Base-by-base conservation (phyloP, 2,329 filamentous ascomycete genomes). In the Capronia epimyces region DNA sequence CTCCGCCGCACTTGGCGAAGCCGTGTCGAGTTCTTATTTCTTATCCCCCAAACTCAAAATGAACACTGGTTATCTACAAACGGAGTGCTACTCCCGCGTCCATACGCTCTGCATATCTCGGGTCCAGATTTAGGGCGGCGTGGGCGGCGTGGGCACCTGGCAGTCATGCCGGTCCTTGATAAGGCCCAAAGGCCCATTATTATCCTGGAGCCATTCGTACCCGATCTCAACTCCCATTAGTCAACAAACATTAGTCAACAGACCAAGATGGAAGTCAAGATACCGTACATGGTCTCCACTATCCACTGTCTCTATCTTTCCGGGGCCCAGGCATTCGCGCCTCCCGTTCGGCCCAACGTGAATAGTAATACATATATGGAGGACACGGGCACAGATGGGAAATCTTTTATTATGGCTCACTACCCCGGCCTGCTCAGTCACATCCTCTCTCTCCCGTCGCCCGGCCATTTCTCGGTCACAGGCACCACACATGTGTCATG, bases 401-500 rank as follows among this genome's bases (percentile, higher is more conserved):
- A 32, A 10, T 3, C 13, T 32, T n/a, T n/a, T n/a, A n/a, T n/a
- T n/a, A n/a, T n/a, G n/a, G n/a, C n/a, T n/a, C n/a, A n/a, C 6
- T 25, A n/a, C 20, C n/a, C 39, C 16, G n/a, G 21, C 20, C 13
- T 13, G 12, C 21, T n/a, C n/a, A n/a, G 5, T 10, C 3, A 7
- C 5, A 18, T 37, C 34, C 13, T 15, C 20, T 13, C 36, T 20
- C n/a, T 22, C 8, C 8, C 7, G 8, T 25, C 22, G 25, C 29
- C 29, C 7, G 24, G 29, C 29, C 13, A 25, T 15, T 8, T 42
- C 20, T 42, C 10, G 15, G 32, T 12, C 8, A 9, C 16, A 9
- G 16, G 9, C 36, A 41, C 7, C n/a, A n/a, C 27, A 34, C 10
- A 27, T 9, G 29, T 32, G 36, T 10, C 29, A 57, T 52, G 48